Percentiles rank a stretch among this genome's conserved stretches.
Conservation (phyloP, 345 rosid genomes). For the Ceriops tagal region DNA sequence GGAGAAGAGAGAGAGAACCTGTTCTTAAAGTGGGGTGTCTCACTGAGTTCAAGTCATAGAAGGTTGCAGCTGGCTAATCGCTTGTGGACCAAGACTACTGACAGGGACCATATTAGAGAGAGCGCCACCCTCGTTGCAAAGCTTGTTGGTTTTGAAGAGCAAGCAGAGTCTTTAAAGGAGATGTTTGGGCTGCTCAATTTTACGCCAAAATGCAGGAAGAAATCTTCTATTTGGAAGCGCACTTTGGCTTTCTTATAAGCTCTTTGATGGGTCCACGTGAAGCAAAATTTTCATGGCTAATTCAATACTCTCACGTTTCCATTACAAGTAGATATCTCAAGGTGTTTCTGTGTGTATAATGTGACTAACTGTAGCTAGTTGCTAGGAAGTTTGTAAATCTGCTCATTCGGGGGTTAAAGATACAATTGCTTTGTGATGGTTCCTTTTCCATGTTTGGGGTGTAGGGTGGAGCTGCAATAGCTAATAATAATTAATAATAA, state of each 20-base stretch:
- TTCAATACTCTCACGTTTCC: constrained; percentile 1
- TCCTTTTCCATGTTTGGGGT: neutral
- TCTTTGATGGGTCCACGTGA: neutral
- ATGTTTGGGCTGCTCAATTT: constrained; percentile 46
- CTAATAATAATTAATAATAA: neutral
- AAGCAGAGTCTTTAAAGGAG: constrained; percentile 32
- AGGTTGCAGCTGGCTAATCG: constrained; percentile 53
- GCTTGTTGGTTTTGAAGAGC: constrained; percentile 50
- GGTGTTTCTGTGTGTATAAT: neutral
- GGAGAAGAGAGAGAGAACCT: constrained; percentile 60
- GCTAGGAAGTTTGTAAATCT: constrained; percentile 18
- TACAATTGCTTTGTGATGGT: neutral
- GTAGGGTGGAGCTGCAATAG: neutral
- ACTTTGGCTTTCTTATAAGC: constrained; percentile 17
- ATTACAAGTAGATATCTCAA: neutral
- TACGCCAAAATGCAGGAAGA: constrained; percentile 25
- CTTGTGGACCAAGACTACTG: constrained; percentile 59
- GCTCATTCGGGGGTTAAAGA: neutral
- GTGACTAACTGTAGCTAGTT: constrained; percentile 8
- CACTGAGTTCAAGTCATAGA: constrained; percentile 56
- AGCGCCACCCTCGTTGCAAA: constrained; percentile 69
- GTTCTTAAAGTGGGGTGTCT: constrained; percentile 68
- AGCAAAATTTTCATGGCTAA: neutral
- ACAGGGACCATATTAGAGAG: constrained; percentile 60
- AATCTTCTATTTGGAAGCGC: constrained; percentile 28